phyloP scores from a whole-genome alignment of 495 filamentous ascomycete species.

The Aspergillus sclerotiicarbonarius region DNA sequence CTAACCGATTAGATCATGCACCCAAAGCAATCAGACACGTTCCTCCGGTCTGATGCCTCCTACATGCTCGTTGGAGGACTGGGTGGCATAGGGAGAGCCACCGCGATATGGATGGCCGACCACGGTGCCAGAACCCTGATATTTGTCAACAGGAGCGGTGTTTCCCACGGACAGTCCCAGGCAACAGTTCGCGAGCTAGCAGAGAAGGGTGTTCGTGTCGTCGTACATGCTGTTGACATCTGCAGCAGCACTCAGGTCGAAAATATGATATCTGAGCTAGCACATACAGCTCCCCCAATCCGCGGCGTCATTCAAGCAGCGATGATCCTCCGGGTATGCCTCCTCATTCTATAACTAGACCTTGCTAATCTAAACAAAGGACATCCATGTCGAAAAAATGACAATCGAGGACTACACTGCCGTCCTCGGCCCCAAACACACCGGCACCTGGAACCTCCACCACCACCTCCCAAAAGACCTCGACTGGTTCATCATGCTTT shows the following conservation, averaged over 20 bases:
- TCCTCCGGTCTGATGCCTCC: conserved; percentile 1
- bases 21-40: neutral
- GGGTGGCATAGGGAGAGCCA: conserved; percentile 58
- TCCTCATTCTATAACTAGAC: conserved; percentile 14
- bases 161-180: neutral
- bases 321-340: conserved; percentile 29
- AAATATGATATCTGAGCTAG: neutral
- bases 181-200: conserved; percentile 4
- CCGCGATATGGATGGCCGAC: conserved; percentile 57
- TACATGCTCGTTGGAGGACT: conserved; percentile 50
- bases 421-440: conserved; percentile 37
- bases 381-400: conserved; percentile 28
- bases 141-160: conserved; percentile 36
- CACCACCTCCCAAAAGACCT: conserved; percentile 25
- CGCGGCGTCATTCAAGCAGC: conserved; percentile 37
- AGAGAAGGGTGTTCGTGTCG: conserved; percentile 26
- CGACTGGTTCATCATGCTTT: conserved; percentile 52
- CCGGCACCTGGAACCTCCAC: conserved; percentile 31
- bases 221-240: conserved; percentile 17
- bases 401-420: conserved; percentile 19
- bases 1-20: neutral
- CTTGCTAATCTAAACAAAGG: conserved; percentile 20
- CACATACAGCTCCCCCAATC: conserved; percentile 17
- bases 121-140: conserved; percentile 56
- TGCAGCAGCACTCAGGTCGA: conserved; percentile 13